Evolutionary conservation across 1,284 basidiomycete species (phyloP).

Genomic region (Austropuccinia psidii): DNA sequence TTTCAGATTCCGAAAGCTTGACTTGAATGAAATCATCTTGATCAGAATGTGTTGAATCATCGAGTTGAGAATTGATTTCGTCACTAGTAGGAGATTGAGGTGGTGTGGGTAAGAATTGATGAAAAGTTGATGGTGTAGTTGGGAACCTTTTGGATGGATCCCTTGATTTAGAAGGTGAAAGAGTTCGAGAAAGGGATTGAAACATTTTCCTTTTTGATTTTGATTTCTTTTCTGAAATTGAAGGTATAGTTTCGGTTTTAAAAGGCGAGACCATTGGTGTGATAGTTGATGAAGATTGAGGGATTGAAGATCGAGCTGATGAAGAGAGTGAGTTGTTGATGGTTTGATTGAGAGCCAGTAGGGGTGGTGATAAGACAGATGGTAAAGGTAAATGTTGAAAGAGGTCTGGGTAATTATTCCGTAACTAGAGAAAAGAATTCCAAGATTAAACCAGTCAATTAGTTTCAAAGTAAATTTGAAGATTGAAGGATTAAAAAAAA

Average conservation of each 20-base stretch:
- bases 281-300: neutral
- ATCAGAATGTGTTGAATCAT: neutral
- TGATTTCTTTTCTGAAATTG: neutral
- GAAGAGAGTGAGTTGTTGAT: neutral
- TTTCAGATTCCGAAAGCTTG: conserved; percentile 21
- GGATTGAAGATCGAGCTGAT: neutral
- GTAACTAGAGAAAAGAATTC: neutral
- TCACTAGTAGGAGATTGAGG: conserved; percentile 7
- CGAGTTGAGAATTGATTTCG: neutral
- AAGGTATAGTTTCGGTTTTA: too few species aligned
- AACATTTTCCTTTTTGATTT: conserved; percentile 24
- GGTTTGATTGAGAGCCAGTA: neutral
- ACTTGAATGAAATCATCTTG: conserved; percentile 28
- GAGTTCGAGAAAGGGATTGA: conserved; percentile 18
- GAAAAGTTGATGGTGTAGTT: neutral
- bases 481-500: neutral
- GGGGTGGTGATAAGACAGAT: conserved; percentile 1
- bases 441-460: neutral
- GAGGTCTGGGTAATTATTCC: neutral
- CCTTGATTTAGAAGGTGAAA: conserved; percentile 14
- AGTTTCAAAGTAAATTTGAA: neutral
- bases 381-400: conserved; percentile 11
- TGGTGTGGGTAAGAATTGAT: neutral
- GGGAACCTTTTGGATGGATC: neutral
- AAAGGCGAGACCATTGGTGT: conserved; percentile 11